phyloP scores from a whole-genome alignment of 2,329 filamentous ascomycete genomes.

The Ceratocystis cubensis region DNA sequence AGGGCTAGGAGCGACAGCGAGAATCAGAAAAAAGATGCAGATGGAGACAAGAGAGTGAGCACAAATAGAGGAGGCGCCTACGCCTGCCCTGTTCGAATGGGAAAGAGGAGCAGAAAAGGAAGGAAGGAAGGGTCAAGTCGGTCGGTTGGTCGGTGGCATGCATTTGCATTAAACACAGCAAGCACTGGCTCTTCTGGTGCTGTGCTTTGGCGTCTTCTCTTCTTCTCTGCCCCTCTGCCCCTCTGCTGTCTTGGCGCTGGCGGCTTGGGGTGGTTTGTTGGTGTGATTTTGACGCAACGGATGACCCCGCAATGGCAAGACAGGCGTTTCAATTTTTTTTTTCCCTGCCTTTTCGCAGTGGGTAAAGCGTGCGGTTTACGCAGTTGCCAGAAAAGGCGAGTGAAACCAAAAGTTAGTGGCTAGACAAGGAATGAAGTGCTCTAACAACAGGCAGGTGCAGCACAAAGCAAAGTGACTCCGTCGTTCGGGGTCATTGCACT shows the following conservation, averaged over 20 bases:
- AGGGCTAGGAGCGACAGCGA: neutral
- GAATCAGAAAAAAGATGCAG: neutral
- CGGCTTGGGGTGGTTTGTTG: neutral
- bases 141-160: neutral
- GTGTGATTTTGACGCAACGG: constrained; percentile 12
- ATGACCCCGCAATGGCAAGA: constrained; percentile 9
- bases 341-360: neutral
- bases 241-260: too few relatives aligned
- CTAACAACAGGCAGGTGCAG: neutral
- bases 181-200: neutral
- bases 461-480: neutral
- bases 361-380: neutral
- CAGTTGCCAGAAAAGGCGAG: neutral
- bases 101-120: neutral
- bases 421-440: neutral
- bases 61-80: constrained; percentile 14
- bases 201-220: neutral
- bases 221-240: neutral
- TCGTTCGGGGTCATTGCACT: constrained; percentile 2
- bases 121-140: neutral
- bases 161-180: neutral
- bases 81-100: constrained; percentile 15
- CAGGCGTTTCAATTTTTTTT: constrained; percentile 8
- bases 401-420: neutral
- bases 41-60: neutral